phyloP scores from a whole-genome alignment of 371 early-diverging fungal species.

The Dinochytrium kinnereticum region DNA sequence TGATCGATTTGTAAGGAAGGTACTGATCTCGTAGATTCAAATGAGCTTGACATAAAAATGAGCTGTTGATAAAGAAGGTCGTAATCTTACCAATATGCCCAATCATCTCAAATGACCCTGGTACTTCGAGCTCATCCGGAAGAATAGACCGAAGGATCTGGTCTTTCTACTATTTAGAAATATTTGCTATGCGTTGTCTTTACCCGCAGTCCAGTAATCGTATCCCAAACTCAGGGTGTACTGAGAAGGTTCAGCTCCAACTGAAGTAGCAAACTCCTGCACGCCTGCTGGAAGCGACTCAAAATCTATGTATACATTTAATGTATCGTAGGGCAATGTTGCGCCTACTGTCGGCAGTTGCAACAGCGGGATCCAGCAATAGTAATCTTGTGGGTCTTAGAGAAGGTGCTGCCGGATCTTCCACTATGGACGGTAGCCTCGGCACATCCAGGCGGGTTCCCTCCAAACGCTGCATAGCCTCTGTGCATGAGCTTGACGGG shows the following conservation, averaged over 20 bases:
- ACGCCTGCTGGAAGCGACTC: conserved; percentile 37
- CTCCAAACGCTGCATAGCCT: conserved; percentile 40
- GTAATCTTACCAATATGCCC: conserved; percentile 87
- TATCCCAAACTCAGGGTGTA: conserved; percentile 45
- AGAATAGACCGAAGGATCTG: conserved; percentile 89
- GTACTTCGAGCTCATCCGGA: conserved; percentile 84
- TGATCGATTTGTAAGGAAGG: conserved; percentile 84
- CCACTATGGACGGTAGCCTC: conserved; percentile 34
- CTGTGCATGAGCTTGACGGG: conserved; percentile 32
- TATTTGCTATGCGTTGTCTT: neutral
- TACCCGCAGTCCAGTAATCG: conserved; percentile 56
- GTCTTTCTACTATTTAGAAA: conserved; percentile 54
- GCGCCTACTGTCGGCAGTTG: too few species aligned
- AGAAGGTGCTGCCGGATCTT: conserved; percentile 24
- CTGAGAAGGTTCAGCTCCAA: conserved; percentile 28
- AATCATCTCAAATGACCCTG: conserved; percentile 89
- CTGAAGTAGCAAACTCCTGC: conserved; percentile 27
- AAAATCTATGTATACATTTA: too few species aligned
- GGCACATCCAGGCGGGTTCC: conserved; percentile 45
- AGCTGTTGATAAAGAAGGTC: neutral
- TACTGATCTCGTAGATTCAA: conserved; percentile 93
- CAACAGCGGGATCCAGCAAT: conserved; percentile 28
- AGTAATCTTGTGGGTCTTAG: conserved; percentile 14
- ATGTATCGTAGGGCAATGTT: too few species aligned
- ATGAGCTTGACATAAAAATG: conserved; percentile 94